Conservation (phyloP, 305 asterid species). For the Petunia hybrid region DNA sequence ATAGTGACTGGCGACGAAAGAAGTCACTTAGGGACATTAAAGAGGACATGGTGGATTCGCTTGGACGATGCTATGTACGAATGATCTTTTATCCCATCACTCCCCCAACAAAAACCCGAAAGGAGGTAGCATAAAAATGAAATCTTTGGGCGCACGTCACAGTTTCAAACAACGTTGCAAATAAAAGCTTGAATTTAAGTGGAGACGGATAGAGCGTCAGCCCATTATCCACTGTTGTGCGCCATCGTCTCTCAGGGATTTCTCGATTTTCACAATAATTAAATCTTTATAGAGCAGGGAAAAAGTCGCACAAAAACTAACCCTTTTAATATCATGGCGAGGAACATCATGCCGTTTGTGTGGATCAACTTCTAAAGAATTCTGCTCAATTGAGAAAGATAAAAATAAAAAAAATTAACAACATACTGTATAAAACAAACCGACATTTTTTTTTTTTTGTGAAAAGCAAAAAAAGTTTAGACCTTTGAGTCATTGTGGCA, state of each 20-base stretch:
- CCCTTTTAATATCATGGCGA: constrained; percentile 58
- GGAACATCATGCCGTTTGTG: constrained; percentile 53
- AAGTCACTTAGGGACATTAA: too few species aligned
- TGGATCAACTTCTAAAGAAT: constrained; percentile 49
- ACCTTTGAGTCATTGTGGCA: constrained; percentile 70
- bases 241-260: too few species aligned
- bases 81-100: not conserved
- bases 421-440: not conserved
- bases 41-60: not conserved
- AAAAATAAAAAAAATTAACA: not conserved
- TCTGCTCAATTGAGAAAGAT: constrained; percentile 41
- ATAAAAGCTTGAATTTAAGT: too few species aligned
- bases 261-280: not conserved
- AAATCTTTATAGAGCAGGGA: not conserved
- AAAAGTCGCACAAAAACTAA: constrained; percentile 35
- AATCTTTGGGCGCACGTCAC: too few species aligned
- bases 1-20: too few species aligned
- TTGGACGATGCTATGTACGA: not conserved
- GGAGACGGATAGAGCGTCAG: too few species aligned
- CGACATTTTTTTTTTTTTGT: not conserved
- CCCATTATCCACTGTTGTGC: too few species aligned
- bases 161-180: too few species aligned
- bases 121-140: too few species aligned
- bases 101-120: too few species aligned
- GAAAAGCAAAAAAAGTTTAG: constrained; percentile 1